Evolutionary conservation across 345 rosid genomes (phyloP).

Genomic region (Hypericum androsaemum): DNA sequence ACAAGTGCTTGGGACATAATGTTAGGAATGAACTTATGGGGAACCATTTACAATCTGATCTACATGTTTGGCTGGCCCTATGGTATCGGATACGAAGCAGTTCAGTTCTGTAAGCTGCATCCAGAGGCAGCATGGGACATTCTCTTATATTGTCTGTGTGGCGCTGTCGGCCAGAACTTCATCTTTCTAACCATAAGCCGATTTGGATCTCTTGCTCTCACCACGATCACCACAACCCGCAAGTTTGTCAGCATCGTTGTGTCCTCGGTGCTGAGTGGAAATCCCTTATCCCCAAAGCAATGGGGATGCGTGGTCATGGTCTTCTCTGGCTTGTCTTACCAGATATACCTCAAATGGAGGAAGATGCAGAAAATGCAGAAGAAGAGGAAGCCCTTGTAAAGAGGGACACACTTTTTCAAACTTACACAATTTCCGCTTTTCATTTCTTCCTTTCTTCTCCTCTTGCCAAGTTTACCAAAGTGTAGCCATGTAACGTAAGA

Average conservation of each 20-base stretch:
- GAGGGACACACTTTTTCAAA: neutral
- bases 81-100: conserved; percentile 64
- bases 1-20: conserved; percentile 92
- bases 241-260: conserved; percentile 89
- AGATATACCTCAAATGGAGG: conserved; percentile 86
- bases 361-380: conserved; percentile 60
- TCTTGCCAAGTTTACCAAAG: no score
- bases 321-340: conserved; percentile 89
- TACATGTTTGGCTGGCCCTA: conserved; percentile 87
- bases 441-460: neutral
- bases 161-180: conserved; percentile 94
- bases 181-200: conserved; percentile 87
- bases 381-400: conserved; percentile 56
- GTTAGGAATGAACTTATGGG: conserved; percentile 97
- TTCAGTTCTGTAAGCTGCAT: conserved; percentile 68
- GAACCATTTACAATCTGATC: conserved; percentile 73
- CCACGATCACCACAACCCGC: conserved; percentile 88
- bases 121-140: conserved; percentile 95
- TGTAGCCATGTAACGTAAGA: no score
- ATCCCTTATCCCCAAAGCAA: conserved; percentile 74
- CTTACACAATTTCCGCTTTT: conserved; percentile 5
- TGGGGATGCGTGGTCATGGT: conserved; percentile 93
- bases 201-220: conserved; percentile 88
- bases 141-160: conserved; percentile 71
- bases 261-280: conserved; percentile 78